These are phyloP conservation scores for Botryotinia calthae DNA, from an alignment of 2,329 filamentous ascomycete species.

Conservation along the genomic window DNA sequence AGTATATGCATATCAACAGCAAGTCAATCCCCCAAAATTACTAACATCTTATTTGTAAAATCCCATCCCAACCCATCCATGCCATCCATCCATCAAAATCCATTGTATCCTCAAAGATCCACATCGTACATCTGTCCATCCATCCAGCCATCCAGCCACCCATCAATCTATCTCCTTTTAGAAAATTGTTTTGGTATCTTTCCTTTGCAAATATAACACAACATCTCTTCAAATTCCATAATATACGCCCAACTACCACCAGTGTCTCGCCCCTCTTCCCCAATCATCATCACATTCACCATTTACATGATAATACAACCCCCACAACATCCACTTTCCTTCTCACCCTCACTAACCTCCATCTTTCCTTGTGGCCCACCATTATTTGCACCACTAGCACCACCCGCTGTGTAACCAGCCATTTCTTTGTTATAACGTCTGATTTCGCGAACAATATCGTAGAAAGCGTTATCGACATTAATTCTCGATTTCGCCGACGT, in stretches of 20 bases:
- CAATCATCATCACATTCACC: not conserved
- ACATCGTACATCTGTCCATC: not conserved
- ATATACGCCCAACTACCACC: conserved; percentile 15
- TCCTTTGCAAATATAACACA: conserved; percentile 10
- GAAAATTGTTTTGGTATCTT: conserved; percentile 19
- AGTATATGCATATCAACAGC: not conserved
- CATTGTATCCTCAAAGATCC: conserved; percentile 15
- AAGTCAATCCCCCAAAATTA: conserved; percentile 4
- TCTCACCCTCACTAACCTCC: conserved; percentile 69
- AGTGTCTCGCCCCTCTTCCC: not conserved
- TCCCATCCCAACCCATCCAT: conserved; percentile 8
- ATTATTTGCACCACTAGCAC: conserved; percentile 59
- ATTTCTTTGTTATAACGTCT: conserved; percentile 98
- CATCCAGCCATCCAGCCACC: conserved; percentile 1
- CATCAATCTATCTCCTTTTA: not conserved
- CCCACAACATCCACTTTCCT: conserved; percentile 67
- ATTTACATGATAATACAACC: conserved; percentile 79
- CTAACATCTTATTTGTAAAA: conserved; percentile 15
- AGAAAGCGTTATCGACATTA: conserved; percentile 98
- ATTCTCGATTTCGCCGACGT: conserved; percentile 97
- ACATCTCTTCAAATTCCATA: conserved; percentile 7
- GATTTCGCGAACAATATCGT: conserved; percentile 97
- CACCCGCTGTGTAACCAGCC: conserved; percentile 76
- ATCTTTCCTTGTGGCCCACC: conserved; percentile 63
- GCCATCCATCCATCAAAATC: conserved; percentile 7